These are phyloP conservation scores for Pseudopyricularia javanii DNA, from an alignment of 2,329 filamentous ascomycete species.

Conservation along the genomic window DNA sequence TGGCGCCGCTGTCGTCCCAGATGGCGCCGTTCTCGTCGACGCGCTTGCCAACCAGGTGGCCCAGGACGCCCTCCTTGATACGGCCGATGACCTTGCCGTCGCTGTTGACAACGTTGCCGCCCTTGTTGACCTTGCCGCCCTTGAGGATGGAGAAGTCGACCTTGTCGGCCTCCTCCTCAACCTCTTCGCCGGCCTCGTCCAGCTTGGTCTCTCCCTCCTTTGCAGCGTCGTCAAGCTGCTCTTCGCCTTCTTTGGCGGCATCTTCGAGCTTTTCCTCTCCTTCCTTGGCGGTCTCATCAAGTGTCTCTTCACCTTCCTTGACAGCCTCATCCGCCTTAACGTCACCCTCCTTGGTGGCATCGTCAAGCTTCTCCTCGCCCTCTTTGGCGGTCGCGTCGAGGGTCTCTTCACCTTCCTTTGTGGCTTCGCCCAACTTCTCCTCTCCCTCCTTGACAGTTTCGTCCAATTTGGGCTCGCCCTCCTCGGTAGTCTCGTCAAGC, in stretches of 20 bases:
- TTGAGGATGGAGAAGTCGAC: constrained; percentile 37
- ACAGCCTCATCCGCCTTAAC: not conserved
- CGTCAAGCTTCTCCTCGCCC: constrained; percentile 1
- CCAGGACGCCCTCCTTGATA: constrained; percentile 49
- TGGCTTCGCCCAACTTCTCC: not conserved
- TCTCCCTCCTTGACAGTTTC: not conserved
- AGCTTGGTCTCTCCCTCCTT: not conserved
- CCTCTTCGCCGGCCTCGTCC: constrained; percentile 1
- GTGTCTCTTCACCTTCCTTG: not conserved
- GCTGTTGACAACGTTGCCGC: constrained; percentile 42
- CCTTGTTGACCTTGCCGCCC: constrained; percentile 44
- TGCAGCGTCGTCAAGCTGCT: not conserved
- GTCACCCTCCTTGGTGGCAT: not conserved
- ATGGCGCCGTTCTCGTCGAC: constrained; percentile 56
- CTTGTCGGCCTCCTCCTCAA: constrained; percentile 11
- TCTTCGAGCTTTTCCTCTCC: not conserved
- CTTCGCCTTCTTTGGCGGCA: not conserved
- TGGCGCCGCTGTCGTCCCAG: constrained; percentile 57
- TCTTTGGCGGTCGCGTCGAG: constrained; percentile 13
- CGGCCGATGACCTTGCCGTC: constrained; percentile 45
- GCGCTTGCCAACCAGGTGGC: constrained; percentile 51
- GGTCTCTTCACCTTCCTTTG: constrained; percentile 1
- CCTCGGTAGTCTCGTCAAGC: not conserved
- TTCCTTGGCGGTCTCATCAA: not conserved
- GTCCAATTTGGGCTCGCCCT: constrained; percentile 4